A percentile compares a stretch with the other conserved stretches of the same genome.
These are phyloP conservation scores for Maudiozyma bulderi DNA, from an alignment of 805 yeast species.

Conservation along the genomic window DNA sequence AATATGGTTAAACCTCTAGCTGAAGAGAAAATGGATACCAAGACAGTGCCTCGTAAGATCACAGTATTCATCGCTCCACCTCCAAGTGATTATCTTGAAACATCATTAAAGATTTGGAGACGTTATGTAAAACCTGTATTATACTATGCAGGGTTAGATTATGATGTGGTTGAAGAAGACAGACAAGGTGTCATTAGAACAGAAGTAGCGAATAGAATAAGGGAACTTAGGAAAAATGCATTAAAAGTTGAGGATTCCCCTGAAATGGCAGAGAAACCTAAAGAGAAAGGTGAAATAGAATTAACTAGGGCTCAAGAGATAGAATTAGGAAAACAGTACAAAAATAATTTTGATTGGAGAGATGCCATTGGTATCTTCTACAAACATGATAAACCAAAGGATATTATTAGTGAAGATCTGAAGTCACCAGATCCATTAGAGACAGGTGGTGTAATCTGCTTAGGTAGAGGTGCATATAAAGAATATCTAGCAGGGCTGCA, in stretches of 20 bases:
- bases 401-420: slow-evolving; percentile 38
- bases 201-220: slow-evolving; percentile 71
- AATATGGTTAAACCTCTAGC: slow-evolving; percentile 47
- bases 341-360: slow-evolving; percentile 30
- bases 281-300: slow-evolving; percentile 12
- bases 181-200: slow-evolving; percentile 85
- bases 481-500: slow-evolving; percentile 87
- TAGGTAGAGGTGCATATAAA: slow-evolving; percentile 93
- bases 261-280: slow-evolving; percentile 22
- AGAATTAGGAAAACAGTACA: slow-evolving; percentile 14
- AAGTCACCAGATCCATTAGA: slow-evolving; percentile 33
- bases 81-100: slow-evolving; percentile 80
- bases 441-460: slow-evolving; percentile 80
- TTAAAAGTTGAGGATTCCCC: background rate
- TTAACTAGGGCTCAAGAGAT: slow-evolving; percentile 5
- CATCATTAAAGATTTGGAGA: slow-evolving; percentile 62
- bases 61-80: slow-evolving; percentile 92
- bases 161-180: slow-evolving; percentile 61
- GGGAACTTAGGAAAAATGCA: slow-evolving; percentile 47
- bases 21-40: slow-evolving; percentile 36
- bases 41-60: slow-evolving; percentile 60
- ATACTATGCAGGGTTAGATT: slow-evolving; percentile 77
- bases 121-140: slow-evolving; percentile 78
- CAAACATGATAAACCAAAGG: slow-evolving; percentile 21
- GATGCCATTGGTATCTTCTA: slow-evolving; percentile 53